These are phyloP conservation scores for Lepidium didymum DNA, from an alignment of 345 rosid species.

Conservation along the genomic window DNA sequence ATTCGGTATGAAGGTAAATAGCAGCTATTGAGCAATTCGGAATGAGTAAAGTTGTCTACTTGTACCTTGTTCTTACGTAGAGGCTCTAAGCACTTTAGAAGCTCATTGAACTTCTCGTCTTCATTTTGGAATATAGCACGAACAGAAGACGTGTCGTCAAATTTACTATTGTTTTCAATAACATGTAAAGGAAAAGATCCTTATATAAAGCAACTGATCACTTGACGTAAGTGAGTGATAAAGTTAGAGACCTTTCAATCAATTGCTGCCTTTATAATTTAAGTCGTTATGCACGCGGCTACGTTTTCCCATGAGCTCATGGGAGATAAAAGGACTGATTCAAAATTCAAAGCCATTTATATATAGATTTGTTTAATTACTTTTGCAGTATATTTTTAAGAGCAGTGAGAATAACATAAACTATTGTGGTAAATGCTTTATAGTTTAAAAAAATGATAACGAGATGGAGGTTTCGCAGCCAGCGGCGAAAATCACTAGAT, in stretches of 20 bases:
- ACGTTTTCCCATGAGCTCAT: background rate
- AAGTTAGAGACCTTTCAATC: background rate
- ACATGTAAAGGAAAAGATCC: background rate
- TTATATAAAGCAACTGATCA: background rate
- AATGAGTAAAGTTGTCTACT: background rate
- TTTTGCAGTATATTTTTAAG: background rate
- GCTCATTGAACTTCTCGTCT: background rate
- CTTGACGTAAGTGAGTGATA: background rate
- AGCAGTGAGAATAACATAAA: background rate
- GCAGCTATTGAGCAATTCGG: background rate
- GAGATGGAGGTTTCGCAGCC: no score
- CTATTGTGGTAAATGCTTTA: no score
- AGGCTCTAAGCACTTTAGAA: background rate
- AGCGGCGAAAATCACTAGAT: no score
- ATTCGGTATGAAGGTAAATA: background rate
- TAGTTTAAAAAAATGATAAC: no score
- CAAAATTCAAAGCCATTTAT: background rate
- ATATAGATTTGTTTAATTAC: background rate
- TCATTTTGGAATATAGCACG: background rate
- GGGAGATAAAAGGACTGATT: background rate
- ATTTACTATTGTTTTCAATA: background rate
- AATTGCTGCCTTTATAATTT: background rate
- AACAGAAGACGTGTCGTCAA: background rate
- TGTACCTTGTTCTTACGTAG: background rate
- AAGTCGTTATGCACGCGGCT: background rate